Conservation (phyloP, 2,329 filamentous ascomycete species). For the Penicillium rolfsii region DNA sequence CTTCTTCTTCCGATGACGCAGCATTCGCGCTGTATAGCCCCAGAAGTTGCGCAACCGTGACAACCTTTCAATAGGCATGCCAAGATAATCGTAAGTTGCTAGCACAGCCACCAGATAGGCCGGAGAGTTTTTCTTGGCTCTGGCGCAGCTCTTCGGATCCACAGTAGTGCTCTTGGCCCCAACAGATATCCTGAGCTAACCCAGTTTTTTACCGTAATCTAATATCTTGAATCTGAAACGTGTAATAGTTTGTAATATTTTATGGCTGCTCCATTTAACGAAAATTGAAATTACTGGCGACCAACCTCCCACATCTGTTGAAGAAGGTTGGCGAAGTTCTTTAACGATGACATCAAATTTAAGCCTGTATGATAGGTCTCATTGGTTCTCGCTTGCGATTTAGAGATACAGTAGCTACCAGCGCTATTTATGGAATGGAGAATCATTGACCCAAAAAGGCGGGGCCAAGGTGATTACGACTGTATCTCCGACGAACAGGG, state of each 20-base stretch:
- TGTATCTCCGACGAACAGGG: neutral
- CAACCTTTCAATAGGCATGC: conserved; percentile 11
- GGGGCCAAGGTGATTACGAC: neutral
- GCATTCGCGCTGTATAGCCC: conserved; percentile 10
- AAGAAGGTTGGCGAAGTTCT: too few relatives aligned
- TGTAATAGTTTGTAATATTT: too few relatives aligned
- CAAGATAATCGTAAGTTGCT: conserved; percentile 14
- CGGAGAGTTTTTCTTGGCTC: conserved; percentile 39
- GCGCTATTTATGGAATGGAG: conserved; percentile 1
- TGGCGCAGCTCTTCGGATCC: conserved; percentile 35
- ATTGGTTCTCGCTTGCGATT: neutral
- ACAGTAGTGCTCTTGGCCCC: conserved; percentile 31
- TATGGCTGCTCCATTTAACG: too few relatives aligned
- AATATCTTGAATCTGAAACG: too few relatives aligned
- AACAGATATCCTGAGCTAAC: conserved; percentile 20
- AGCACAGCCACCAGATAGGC: conserved; percentile 33
- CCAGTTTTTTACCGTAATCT: too few relatives aligned
- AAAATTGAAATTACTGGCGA: too few relatives aligned
- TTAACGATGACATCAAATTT: too few relatives aligned
- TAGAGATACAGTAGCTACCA: too few relatives aligned
- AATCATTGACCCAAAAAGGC: neutral
- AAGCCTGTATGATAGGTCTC: too few relatives aligned
- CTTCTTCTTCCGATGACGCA: neutral
- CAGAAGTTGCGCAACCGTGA: conserved; percentile 9
- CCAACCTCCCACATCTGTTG: too few relatives aligned